Evolutionary conservation across 2,329 filamentous ascomycete species (phyloP).

Genomic region (Fusarium oxysporum): DNA sequence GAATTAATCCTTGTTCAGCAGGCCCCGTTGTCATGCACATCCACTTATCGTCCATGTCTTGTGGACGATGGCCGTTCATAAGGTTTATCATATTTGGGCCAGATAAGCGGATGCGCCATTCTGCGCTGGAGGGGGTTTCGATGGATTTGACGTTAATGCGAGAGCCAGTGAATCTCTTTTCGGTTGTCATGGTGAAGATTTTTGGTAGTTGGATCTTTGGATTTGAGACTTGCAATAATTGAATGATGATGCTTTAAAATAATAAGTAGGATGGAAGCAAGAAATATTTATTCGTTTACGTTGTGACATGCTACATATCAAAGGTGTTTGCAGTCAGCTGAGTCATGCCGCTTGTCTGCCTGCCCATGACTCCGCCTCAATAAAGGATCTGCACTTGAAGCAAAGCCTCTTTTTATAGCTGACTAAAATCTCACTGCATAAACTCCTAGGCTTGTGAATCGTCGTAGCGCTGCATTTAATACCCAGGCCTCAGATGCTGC

Average conservation of each 20-base stretch:
- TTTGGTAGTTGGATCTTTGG: neutral
- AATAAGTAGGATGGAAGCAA: neutral
- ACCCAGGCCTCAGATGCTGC: neutral
- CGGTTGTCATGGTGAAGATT: neutral
- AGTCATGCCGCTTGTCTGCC: neutral
- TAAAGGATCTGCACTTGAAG: neutral
- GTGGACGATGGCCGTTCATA: constrained; percentile 11
- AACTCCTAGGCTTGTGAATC: neutral
- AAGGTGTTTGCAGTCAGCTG: neutral
- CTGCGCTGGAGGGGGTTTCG: neutral
- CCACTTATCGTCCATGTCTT: constrained; percentile 32
- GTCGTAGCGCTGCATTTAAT: neutral
- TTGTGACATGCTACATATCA: neutral
- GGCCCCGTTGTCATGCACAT: constrained; percentile 9
- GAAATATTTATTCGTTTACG: neutral
- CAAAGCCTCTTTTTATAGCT: neutral
- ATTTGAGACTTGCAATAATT: neutral
- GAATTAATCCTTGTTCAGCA: constrained; percentile 6
- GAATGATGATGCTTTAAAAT: fast-evolving
- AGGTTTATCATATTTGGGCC: constrained; percentile 28
- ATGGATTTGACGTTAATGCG: neutral
- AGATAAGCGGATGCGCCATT: constrained; percentile 17
- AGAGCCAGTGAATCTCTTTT: neutral
- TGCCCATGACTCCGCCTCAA: neutral
- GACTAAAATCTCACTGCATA: neutral